Conservation (phyloP, 805 yeast species). For the Hanseniaspora occidentalis region DNA sequence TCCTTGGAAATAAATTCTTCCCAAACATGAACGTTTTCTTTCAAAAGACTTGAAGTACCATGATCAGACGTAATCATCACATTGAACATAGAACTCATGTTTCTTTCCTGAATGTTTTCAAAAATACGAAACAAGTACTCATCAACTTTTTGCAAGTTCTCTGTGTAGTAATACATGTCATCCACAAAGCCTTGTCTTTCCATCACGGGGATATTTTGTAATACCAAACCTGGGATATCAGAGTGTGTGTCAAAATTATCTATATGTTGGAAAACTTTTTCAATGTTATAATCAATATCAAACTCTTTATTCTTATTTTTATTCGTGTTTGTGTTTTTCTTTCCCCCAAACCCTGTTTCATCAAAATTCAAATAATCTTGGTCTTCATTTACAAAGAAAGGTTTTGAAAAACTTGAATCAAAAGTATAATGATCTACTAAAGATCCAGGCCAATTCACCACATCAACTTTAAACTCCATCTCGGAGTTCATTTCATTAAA, state of each 20-base stretch:
- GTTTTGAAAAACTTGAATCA: not conserved
- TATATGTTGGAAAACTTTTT: conserved; percentile 53
- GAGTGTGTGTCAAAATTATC: conserved; percentile 35
- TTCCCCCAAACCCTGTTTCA: not conserved
- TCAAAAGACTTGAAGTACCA: conserved; percentile 84
- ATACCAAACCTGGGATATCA: conserved; percentile 59
- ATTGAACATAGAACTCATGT: conserved; percentile 55
- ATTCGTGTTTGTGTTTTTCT: not conserved
- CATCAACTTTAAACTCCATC: conserved; percentile 49
- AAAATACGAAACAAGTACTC: conserved; percentile 39
- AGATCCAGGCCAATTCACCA: conserved; percentile 93
- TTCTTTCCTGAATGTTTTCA: conserved; percentile 37
- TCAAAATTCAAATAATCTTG: no score
- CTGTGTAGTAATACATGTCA: conserved; percentile 1
- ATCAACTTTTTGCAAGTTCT: conserved; percentile 54
- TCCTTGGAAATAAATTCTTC: not conserved
- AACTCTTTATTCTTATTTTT: not conserved
- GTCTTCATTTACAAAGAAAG: not conserved
- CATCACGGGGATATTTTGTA: conserved; percentile 70
- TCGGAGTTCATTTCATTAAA: not conserved
- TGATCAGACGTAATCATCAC: conserved; percentile 77
- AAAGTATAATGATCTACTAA: not conserved
- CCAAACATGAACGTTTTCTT: conserved; percentile 11
- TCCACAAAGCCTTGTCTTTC: conserved; percentile 31
- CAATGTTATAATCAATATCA: conserved; percentile 38